A percentile compares a stretch with the other conserved stretches of the same genome.
Conservation (phyloP, 2,329 filamentous ascomycete species). For the Coleophoma crateriformis region DNA sequence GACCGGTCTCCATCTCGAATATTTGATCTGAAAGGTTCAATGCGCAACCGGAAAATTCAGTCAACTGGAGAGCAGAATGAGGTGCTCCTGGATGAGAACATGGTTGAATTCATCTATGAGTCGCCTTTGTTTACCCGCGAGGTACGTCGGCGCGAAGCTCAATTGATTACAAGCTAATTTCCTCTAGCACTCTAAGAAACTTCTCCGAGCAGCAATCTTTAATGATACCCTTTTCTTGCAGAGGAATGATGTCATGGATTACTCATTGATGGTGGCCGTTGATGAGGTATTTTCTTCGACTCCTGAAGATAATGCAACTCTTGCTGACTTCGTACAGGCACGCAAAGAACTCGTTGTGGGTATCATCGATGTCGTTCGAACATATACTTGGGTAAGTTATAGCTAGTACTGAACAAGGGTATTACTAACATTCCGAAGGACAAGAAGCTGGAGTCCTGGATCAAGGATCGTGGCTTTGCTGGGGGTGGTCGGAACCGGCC, state of each 20-base stretch:
- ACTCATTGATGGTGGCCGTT: conserved; percentile 96
- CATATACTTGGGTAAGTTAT: conserved; percentile 72
- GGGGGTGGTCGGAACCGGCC: conserved; percentile 75
- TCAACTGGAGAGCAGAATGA: conserved; percentile 94
- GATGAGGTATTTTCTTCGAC: conserved; percentile 52
- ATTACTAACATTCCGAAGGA: conserved; percentile 38
- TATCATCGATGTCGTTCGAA: conserved; percentile 97
- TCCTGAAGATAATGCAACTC: no score
- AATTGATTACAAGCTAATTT: not conserved
- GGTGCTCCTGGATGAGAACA: conserved; percentile 94
- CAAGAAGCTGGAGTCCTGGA: conserved; percentile 99
- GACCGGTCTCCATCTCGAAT: conserved; percentile 84
- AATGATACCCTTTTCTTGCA: conserved; percentile 96
- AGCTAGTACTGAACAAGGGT: not conserved
- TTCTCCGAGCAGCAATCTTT: conserved; percentile 87
- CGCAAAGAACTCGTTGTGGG: conserved; percentile 91
- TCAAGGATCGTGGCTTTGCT: conserved; percentile 89
- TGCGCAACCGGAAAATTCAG: conserved; percentile 97
- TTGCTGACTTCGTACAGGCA: conserved; percentile 25
- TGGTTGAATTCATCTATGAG: conserved; percentile 98
- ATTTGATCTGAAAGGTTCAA: conserved; percentile 95
- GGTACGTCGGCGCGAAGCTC: conserved; percentile 7
- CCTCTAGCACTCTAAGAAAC: conserved; percentile 74
- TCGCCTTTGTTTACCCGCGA: conserved; percentile 92
- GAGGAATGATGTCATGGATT: conserved; percentile 98